phyloP scores from a whole-genome alignment of 805 yeast genomes.

The Yarrowia phangngaensis region DNA sequence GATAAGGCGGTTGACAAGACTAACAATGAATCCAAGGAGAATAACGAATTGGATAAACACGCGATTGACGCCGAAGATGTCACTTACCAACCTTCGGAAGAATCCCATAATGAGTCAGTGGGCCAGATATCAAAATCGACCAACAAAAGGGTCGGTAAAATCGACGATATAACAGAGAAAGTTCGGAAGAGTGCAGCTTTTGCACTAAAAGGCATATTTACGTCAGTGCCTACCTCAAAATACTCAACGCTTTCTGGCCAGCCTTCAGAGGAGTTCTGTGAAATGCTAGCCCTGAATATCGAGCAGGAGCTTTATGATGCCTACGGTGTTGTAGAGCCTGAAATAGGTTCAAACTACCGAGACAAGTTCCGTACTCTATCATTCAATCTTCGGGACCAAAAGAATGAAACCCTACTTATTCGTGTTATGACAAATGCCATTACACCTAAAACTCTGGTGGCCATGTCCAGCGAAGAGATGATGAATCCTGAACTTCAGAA shows the following conservation, averaged over 20 bases:
- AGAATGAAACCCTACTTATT: constrained; percentile 53
- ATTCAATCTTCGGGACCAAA: constrained; percentile 55
- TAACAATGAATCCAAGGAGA: constrained; percentile 28
- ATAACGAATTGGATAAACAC: constrained; percentile 29
- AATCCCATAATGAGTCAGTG: background rate
- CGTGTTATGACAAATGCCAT: constrained; percentile 55
- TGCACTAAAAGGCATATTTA: constrained; percentile 33
- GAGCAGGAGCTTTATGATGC: constrained; percentile 50
- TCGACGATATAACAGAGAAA: constrained; percentile 30
- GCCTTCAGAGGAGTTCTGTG: constrained; percentile 34
- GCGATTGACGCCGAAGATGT: constrained; percentile 30
- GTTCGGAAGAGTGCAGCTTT: constrained; percentile 35
- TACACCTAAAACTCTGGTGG: constrained; percentile 56
- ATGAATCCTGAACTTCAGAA: constrained; percentile 68
- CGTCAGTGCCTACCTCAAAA: background rate
- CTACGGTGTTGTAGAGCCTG: constrained; percentile 38
- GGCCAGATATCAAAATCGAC: constrained; percentile 1
- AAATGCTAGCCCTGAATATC: constrained; percentile 47
- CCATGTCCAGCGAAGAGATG: constrained; percentile 68
- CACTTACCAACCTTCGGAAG: background rate
- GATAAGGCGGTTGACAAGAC: constrained; percentile 30
- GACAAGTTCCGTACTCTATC: constrained; percentile 64
- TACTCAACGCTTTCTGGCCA: background rate
- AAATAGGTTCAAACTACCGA: constrained; percentile 50
- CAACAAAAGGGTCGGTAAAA: constrained; percentile 8